These are phyloP conservation scores for Croton setiger DNA, from an alignment of 441 rosid genomes.

Conservation along the genomic window DNA sequence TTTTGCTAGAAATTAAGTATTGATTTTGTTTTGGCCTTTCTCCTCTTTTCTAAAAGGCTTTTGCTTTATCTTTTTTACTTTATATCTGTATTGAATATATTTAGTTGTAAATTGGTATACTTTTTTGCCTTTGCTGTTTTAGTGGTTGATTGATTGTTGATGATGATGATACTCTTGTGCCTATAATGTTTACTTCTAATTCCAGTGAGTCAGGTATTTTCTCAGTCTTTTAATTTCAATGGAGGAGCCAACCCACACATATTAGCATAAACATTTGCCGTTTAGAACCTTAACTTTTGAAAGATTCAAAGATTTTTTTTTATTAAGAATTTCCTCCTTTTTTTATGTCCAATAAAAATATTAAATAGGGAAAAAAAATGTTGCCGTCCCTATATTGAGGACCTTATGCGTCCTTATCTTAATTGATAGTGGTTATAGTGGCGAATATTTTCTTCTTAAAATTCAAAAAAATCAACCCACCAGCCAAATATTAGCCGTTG, in stretches of 20 bases:
- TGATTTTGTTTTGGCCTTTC: neutral
- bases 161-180: neutral
- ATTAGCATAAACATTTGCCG: too few relatives aligned
- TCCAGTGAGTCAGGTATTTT: too few relatives aligned
- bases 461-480: too few relatives aligned
- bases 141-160: neutral
- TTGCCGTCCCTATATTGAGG: neutral
- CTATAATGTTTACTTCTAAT: too few relatives aligned
- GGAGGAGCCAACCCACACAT: too few relatives aligned
- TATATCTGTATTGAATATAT: neutral
- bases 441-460: slow-evolving; percentile 14
- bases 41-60: neutral
- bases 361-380: too few relatives aligned
- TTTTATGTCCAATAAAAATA: too few relatives aligned
- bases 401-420: slow-evolving; percentile 26
- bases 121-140: neutral
- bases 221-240: too few relatives aligned
- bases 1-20: slow-evolving; percentile 10
- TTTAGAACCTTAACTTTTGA: too few relatives aligned
- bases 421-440: slow-evolving; percentile 16
- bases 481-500: too few relatives aligned
- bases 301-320: too few relatives aligned
- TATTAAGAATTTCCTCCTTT: too few relatives aligned
- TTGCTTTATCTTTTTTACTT: neutral
- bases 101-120: slow-evolving; percentile 21